Evolutionary conservation across 2,329 filamentous ascomycete species (phyloP).

Genomic region (Aspergillus sp.): DNA sequence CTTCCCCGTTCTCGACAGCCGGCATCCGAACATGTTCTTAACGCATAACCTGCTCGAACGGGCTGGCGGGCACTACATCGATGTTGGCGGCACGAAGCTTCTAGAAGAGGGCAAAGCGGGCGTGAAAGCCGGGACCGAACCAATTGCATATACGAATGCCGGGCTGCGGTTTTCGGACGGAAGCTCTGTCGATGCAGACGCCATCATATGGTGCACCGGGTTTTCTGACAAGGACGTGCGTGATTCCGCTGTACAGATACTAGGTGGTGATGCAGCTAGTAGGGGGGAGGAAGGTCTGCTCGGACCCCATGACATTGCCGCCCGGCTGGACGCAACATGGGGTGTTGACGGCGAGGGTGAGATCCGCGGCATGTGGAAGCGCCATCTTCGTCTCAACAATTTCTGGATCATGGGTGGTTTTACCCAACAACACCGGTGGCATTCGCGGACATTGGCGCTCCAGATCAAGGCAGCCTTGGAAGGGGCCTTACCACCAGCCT

Average conservation of each 20-base stretch:
- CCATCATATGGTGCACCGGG: slow-evolving; percentile 43
- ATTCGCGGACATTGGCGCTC: slow-evolving; percentile 44
- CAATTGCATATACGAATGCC: slow-evolving; percentile 28
- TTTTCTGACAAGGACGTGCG: slow-evolving; percentile 34
- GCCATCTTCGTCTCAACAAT: slow-evolving; percentile 23
- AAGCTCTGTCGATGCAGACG: slow-evolving; percentile 33
- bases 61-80: slow-evolving; percentile 42
- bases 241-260: slow-evolving; percentile 22
- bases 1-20: slow-evolving; percentile 37
- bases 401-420: slow-evolving; percentile 48
- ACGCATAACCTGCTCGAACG: slow-evolving; percentile 36
- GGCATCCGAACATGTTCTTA: slow-evolving; percentile 17
- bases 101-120: slow-evolving; percentile 31
- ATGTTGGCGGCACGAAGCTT: slow-evolving; percentile 34
- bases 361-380: slow-evolving; percentile 42
- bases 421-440: slow-evolving; percentile 39
- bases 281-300: slow-evolving; percentile 1
- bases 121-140: slow-evolving; percentile 29
- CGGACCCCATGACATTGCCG: slow-evolving; percentile 35
- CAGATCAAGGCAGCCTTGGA: slow-evolving; percentile 42
- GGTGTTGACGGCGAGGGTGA: slow-evolving; percentile 45
- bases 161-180: slow-evolving; percentile 37
- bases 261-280: slow-evolving; percentile 18
- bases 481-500: slow-evolving; percentile 34
- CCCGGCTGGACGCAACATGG: slow-evolving; percentile 41